Evolutionary conservation across 495 filamentous ascomycete genomes (phyloP).

Genomic region (Daldinia loculata): DNA sequence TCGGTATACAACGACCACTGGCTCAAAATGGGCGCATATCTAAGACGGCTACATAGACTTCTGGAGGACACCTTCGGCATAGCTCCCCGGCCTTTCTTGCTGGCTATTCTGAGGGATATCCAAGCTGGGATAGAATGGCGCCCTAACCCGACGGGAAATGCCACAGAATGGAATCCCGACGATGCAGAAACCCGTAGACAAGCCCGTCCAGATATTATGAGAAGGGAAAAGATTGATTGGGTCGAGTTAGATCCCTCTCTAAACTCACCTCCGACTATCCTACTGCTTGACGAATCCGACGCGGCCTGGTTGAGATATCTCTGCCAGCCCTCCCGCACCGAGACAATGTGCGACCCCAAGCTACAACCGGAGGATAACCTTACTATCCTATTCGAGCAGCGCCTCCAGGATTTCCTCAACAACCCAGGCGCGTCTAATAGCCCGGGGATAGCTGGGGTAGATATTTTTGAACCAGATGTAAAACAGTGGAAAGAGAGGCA

Average conservation of each 20-base stretch:
- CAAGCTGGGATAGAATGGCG: conserved; percentile 32
- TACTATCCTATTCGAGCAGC: conserved; percentile 35
- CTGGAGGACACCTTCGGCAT: conserved; percentile 23
- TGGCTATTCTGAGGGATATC: conserved; percentile 43
- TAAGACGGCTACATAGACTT: conserved; percentile 27
- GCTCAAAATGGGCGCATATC: conserved; percentile 39
- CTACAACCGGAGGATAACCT: conserved; percentile 32
- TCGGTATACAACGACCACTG: conserved; percentile 43
- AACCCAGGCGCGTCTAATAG: conserved; percentile 12
- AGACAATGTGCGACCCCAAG: conserved; percentile 30
- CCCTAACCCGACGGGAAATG: neutral
- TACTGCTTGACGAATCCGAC: conserved; percentile 39
- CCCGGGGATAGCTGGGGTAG: conserved; percentile 9
- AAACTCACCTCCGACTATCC: neutral
- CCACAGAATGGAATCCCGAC: conserved; percentile 5
- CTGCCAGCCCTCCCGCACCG: conserved; percentile 36
- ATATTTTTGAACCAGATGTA: conserved; percentile 11
- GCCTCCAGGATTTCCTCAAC: conserved; percentile 40
- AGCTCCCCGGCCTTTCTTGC: conserved; percentile 42
- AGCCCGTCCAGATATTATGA: conserved; percentile 38
- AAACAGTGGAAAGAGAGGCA: neutral
- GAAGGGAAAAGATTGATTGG: conserved; percentile 15
- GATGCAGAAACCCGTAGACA: conserved; percentile 3
- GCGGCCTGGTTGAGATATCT: conserved; percentile 43
- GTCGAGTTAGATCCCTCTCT: neutral